These are phyloP conservation scores for Pilaira anomala DNA, from an alignment of 192 early-diverging fungal species.

Conservation along the genomic window DNA sequence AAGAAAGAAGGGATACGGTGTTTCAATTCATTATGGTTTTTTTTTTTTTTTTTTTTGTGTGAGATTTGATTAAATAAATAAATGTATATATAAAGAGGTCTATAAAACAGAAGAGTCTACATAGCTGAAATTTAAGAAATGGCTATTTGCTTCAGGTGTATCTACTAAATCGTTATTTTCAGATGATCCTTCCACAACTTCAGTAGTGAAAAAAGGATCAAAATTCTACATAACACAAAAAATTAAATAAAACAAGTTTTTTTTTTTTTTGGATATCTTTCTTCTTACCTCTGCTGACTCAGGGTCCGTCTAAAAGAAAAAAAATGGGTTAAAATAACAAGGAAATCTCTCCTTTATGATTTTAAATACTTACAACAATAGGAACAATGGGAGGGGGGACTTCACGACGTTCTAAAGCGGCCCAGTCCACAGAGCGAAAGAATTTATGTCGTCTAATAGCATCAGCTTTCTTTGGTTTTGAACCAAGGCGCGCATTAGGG, in stretches of 20 bases:
- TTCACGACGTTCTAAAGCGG: conserved; percentile 47
- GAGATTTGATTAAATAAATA: no score
- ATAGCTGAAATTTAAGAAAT: conserved; percentile 15
- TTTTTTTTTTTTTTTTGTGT: no score
- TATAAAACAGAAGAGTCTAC: conserved; percentile 8
- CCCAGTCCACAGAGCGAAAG: conserved; percentile 73
- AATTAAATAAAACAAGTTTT: background rate
- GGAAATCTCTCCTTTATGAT: background rate
- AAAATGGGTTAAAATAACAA: background rate
- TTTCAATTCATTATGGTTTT: no score
- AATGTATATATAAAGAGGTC: no score
- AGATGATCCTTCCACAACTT: background rate
- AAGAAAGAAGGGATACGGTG: background rate
- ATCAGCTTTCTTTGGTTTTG: conserved; percentile 41
- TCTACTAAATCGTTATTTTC: background rate
- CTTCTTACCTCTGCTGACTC: conserved; percentile 14
- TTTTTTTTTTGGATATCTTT: background rate
- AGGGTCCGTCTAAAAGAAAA: conserved; percentile 10
- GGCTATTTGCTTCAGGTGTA: background rate
- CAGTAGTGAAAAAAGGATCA: conserved; percentile 10
- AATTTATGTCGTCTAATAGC: conserved; percentile 61
- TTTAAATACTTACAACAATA: conserved; percentile 39
- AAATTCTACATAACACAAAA: conserved; percentile 13
- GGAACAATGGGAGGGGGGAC: conserved; percentile 67
- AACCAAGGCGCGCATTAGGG: conserved; percentile 48